A percentile compares a stretch with the other conserved stretches of the same genome.
phyloP scores from a whole-genome alignment of 169 alveolate species.

The Eimeria praecox region DNA sequence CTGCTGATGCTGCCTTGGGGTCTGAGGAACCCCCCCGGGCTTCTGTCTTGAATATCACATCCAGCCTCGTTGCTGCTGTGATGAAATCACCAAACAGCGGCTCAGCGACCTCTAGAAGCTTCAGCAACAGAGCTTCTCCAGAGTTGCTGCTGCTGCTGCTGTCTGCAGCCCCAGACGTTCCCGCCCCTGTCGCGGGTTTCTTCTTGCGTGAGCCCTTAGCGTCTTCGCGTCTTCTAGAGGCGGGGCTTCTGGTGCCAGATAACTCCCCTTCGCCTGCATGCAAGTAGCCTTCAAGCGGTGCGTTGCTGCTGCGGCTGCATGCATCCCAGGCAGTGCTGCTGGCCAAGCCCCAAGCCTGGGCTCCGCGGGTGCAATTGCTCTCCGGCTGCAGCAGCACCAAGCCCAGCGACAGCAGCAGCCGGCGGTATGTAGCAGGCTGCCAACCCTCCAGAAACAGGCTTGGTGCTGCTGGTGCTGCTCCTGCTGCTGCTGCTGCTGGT shows the following conservation, averaged over 20 bases:
- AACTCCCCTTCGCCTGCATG: constrained; percentile 4
- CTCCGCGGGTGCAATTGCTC: not conserved
- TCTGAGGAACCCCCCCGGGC: not conserved
- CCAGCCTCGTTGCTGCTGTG: constrained; percentile 14
- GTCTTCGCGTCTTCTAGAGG: constrained; percentile 22
- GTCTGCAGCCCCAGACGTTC: not conserved
- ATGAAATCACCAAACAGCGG: constrained; percentile 5
- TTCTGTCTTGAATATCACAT: not conserved
- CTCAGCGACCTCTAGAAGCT: constrained; percentile 39
- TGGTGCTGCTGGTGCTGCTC: not conserved
- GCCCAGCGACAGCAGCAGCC: constrained; percentile 39
- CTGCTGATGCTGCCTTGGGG: not conserved
- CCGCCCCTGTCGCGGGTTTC: not conserved
- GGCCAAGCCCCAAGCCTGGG: not conserved
- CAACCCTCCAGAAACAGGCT: not conserved
- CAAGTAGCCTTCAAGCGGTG: not conserved
- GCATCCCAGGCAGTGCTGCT: not conserved
- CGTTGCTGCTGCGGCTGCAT: constrained; percentile 18
- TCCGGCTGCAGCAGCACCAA: constrained; percentile 38
- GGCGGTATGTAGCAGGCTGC: not conserved
- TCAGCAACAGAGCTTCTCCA: constrained; percentile 37
- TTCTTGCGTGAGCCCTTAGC: not conserved
- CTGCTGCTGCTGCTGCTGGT: not conserved
- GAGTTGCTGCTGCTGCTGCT: not conserved
- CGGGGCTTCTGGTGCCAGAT: constrained; percentile 8